Conservation (phyloP, 2,329 filamentous ascomycete species). For the Balansia obtecta region DNA sequence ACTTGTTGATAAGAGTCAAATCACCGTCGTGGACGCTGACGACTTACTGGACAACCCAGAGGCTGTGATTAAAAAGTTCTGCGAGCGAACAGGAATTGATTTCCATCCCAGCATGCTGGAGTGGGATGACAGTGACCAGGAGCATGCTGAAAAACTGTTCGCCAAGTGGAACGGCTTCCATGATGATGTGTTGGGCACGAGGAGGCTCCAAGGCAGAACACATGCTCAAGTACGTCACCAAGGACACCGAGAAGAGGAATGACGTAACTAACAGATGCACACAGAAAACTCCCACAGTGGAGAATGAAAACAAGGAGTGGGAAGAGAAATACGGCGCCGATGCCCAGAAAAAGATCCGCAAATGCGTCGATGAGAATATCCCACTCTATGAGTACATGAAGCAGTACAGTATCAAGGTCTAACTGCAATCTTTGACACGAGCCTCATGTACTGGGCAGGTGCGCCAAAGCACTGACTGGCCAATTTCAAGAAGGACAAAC, state of each 20-base stretch:
- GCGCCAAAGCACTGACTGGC: background rate
- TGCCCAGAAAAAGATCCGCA: conserved; percentile 55
- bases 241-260: background rate
- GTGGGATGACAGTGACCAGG: conserved; percentile 69
- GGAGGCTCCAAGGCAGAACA: conserved; percentile 56
- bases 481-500: background rate
- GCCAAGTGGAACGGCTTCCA: conserved; percentile 98
- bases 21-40: conserved; percentile 87
- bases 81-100: conserved; percentile 65
- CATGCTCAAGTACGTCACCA: conserved; percentile 42
- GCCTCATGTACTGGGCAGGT: background rate
- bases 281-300: conserved; percentile 49
- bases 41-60: conserved; percentile 81
- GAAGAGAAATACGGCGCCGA: conserved; percentile 60
- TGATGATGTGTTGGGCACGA: conserved; percentile 82
- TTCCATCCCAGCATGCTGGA: conserved; percentile 68
- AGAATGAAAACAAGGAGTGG: conserved; percentile 62
- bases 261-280: background rate
- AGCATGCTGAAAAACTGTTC: conserved; percentile 63
- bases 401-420: conserved; percentile 57
- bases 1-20: conserved; percentile 58
- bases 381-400: conserved; percentile 72
- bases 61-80: conserved; percentile 65
- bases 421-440: conserved; percentile 2
- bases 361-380: conserved; percentile 59